Evolutionary conservation across 768 basidiomycete species (phyloP).

Genomic region (Macrolepiota fuliginosa): DNA sequence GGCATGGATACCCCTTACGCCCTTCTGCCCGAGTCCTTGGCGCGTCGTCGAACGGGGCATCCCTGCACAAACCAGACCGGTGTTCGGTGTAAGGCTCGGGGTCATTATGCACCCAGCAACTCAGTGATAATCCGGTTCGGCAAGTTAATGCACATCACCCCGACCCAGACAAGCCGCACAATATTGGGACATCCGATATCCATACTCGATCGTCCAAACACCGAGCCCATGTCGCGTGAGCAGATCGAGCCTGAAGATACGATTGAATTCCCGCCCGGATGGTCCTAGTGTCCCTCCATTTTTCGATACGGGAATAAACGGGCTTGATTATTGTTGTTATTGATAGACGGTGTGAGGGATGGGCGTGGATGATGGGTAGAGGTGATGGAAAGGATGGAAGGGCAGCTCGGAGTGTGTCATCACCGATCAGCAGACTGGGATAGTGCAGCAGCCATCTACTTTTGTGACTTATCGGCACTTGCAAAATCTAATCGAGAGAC

Average conservation of each 20-base stretch:
- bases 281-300: no score
- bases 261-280: background rate
- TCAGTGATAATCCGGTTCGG: background rate
- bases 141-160: background rate
- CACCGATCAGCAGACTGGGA: background rate
- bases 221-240: background rate
- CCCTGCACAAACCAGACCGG: background rate
- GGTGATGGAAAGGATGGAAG: background rate
- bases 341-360: background rate
- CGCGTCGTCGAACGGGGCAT: background rate
- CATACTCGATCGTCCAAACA: background rate
- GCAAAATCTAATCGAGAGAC: background rate
- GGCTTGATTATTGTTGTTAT: background rate
- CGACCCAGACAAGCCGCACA: background rate
- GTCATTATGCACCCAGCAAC: no score
- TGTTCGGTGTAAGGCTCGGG: background rate
- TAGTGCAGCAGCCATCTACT: background rate
- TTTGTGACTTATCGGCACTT: background rate
- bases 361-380: background rate
- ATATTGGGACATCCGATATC: background rate
- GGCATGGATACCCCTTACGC: background rate
- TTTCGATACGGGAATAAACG: no score
- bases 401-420: background rate
- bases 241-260: background rate
- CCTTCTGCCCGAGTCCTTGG: background rate